Evolutionary conservation across 2,329 filamentous ascomycete genomes (phyloP), one percentile per base, ranked within the genome.

Genomic region (Calonectria montana): DNA sequence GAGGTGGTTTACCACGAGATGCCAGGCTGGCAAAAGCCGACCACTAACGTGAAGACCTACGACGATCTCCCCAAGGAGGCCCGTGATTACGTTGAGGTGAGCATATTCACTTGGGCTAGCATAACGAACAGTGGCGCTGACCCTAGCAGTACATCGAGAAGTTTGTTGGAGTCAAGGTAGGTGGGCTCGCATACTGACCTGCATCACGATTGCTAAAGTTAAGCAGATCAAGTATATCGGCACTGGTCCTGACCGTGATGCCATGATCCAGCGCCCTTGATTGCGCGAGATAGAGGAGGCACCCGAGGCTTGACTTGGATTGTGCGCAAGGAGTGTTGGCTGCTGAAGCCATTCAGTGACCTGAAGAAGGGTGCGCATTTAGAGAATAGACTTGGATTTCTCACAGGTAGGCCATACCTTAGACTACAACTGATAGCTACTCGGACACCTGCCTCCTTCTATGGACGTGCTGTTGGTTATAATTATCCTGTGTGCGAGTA

Each of bases 1-100:
- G 88, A 93, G 78, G 90, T 94, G 21, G 87, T 90, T 43, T 95
- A 95, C 83, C 87, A 91, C 77, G 92, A 91, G 65, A 82, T 95
- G 70, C 87, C 89, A 21, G 93, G 93, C 59, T 95, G 93, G 93
- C 87, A 93, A 79, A 87, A 86, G 79, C 85, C 88, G 41, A 95
- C 91, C 0, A 91, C 90, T 8, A 87, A 88, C 59, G 85, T 87
- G 65, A 91, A 88, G 81, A 87, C 84, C 72, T 95, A 87, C 79
- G 87, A 89, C 50, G 90, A 92, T 37, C 84, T 95, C 48, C 93
- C 93, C 8, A 84, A 85, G 78, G 86, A 92, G 78, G 92, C 92
- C 23, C 87, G 88, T 71, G 88, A 88, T 53, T 95, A 94, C 78
- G 85, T 94, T 68, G 87, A 90, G 80, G 83, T 85, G 73, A 41